Percentiles rank a stretch among this genome's conserved stretches.
phyloP scores from a whole-genome alignment of 257 asterid species.

The Thymus mandschuricus region DNA sequence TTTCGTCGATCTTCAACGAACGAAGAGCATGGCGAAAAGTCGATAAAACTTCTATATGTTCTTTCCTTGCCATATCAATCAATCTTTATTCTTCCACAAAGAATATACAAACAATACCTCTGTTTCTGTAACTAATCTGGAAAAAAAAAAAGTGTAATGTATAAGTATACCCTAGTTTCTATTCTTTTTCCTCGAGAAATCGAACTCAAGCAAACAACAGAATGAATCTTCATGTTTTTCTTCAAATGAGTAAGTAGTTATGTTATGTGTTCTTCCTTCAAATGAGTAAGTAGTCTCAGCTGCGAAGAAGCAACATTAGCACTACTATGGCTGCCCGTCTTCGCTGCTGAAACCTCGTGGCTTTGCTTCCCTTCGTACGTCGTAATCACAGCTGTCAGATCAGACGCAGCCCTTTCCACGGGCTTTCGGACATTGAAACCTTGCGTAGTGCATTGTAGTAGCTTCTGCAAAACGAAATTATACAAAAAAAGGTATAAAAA shows the following conservation, averaged over 20 bases:
- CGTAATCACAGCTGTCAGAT: conserved; percentile 87
- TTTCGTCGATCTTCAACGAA: conserved; percentile 66
- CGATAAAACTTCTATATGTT: too few species aligned
- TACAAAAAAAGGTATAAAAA: too few species aligned
- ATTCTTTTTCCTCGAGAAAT: too few species aligned
- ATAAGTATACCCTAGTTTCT: conserved; percentile 43
- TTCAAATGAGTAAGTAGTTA: background rate
- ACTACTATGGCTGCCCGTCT: conserved; percentile 62
- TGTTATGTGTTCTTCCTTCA: conserved; percentile 67
- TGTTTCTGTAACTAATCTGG: conserved; percentile 31
- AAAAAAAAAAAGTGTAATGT: conserved; percentile 15
- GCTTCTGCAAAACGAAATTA: conserved; percentile 84
- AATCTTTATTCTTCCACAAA: conserved; percentile 21
- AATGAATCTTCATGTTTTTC: background rate
- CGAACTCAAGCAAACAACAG: conserved; percentile 36
- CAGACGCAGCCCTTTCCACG: conserved; percentile 88
- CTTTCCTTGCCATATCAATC: background rate
- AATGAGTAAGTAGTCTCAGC: conserved; percentile 51
- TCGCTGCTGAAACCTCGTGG: conserved; percentile 83
- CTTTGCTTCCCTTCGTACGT: conserved; percentile 88
- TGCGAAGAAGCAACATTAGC: conserved; percentile 53
- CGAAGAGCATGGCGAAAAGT: too few species aligned
- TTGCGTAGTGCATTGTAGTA: conserved; percentile 83
- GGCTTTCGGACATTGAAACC: conserved; percentile 95
- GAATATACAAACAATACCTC: conserved; percentile 42